These are phyloP conservation scores for Juncus inflexus DNA, from an alignment of 176 grass and related monocot species.

Conservation along the genomic window DNA sequence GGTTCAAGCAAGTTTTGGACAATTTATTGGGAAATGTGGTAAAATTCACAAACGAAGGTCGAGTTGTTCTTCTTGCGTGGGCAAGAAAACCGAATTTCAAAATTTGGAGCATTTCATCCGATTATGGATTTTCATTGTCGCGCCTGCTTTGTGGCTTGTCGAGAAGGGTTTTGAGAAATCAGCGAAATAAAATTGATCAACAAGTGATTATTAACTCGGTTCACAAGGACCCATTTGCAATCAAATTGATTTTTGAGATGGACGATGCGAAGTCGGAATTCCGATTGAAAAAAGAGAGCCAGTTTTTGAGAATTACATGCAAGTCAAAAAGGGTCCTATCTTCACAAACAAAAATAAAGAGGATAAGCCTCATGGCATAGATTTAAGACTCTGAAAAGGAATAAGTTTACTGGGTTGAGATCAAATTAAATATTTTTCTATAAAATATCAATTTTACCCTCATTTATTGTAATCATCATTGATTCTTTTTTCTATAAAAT, in stretches of 20 bases:
- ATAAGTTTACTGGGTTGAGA: no score
- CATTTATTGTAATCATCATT: conserved; percentile 42
- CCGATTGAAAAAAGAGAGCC: conserved; percentile 59
- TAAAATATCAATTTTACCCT: conserved; percentile 49
- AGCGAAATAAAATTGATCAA: not conserved
- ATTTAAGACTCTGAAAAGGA: conserved; percentile 58
- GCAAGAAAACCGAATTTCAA: conserved; percentile 39
- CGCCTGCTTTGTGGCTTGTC: conserved; percentile 12
- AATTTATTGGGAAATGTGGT: conserved; percentile 74
- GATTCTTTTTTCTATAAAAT: not conserved
- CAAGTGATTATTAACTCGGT: not conserved
- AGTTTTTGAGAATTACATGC: conserved; percentile 79
- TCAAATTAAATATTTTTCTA: no score
- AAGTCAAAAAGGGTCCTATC: conserved; percentile 31
- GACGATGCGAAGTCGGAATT: conserved; percentile 69
- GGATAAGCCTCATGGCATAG: conserved; percentile 51
- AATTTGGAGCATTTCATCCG: conserved; percentile 19
- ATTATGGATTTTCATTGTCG: conserved; percentile 20
- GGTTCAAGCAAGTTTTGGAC: conserved; percentile 69
- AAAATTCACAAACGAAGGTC: conserved; percentile 64
- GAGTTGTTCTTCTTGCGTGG: conserved; percentile 58
- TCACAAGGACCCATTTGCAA: conserved; percentile 23
- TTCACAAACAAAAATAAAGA: conserved; percentile 11
- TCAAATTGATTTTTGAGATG: conserved; percentile 73
- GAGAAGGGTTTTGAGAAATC: conserved; percentile 4